Base-by-base conservation (phyloP, 495 filamentous ascomycete species). In the Glutinoglossum americanum region DNA sequence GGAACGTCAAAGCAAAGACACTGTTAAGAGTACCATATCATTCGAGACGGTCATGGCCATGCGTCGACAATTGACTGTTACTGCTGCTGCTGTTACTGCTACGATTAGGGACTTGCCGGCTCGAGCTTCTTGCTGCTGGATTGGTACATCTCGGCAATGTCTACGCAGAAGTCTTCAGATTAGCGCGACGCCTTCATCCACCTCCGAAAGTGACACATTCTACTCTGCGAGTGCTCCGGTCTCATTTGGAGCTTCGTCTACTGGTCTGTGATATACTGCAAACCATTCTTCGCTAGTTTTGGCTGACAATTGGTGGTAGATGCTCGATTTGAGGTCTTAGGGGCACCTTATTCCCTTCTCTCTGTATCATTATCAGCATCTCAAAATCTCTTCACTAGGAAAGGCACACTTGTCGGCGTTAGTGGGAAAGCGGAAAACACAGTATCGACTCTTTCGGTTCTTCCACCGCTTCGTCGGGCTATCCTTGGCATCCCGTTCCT, bases 391-490 rank as follows among this genome's bases (percentile, higher is more conserved):
- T 95, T 89, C 70, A 94, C 92, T 33, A 80, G 89, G 47, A 80
- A 86, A 57, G 92, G 92, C 33, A 95, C 89, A 1, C 71, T 98
- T 47, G 87, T 97, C 37, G 88, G 84, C 25, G 73, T 98, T 54
- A 87, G 84, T 61, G 93, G 93, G 56, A 86, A 90, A 63, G 74
- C 84, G 37, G 87, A 94, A 67, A 93, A 95, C 80, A 88, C 92
- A 68, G 58, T 89, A 71, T 96, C 90, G 13, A 89, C 87, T 2
- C 75, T 98, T 60, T 93, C 89, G 57, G 71, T 94, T 55, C 80
- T 97, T 44, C 80, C 83, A 51, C 92, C 92, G 13, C 78, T 94
- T 64, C 73, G 78, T 41, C 79, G 92, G 65, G 80, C 85, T 26
- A 62, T 77, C 59, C 76, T 90, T 25, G 84, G 89, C 55, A 80